Evolutionary conservation across 192 early-diverging fungal genomes (phyloP), one percentile per base, ranked within the genome.

Genomic region (Phycomyces nitens): DNA sequence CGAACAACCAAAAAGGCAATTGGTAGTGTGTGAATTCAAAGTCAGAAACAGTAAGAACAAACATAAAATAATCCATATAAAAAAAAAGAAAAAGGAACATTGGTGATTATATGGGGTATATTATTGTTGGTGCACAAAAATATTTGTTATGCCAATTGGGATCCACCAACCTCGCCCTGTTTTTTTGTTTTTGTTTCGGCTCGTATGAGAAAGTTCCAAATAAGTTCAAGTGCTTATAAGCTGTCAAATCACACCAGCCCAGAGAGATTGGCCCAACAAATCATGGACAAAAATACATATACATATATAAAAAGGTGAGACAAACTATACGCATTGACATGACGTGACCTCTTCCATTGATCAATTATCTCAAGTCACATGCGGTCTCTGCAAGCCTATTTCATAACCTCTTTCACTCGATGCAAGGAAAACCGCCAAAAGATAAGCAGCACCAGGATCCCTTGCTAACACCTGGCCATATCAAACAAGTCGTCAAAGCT

Each of bases 401-500:
- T 38, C 5, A 50, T 22, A 22, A 5, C 22, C 44, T 43, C 9
- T 27, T 59, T 5, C 23, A 42, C 41, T 1, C 23, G 11, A 47
- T 59, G 40, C 40, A 41, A 39, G 27, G 24, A 62, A 34, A 20
- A 59, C 5, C 21, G n/a, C 7, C 29, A 53, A 54, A 22, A 40
- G 73, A 74, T 39, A 68, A 65, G 21, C 74, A 71, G 34, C 41
- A 72, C 15, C 73, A 79, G 24, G 80, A 82, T 60, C 79, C 80
- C 14, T 34, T 59, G 24, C 64, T 82, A 27, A 82, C 80, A 16
- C 68, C 79, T 51, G 78, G 78, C n/a, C 75, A 82, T 60, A 64
- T 83, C 26, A 83, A 71, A 65, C 75, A 80, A 60, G 64, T 79
- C 53, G 82, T 83, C 21, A 80, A 78, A 56, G 71, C 73, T 23